Percentiles rank a stretch among this genome's conserved stretches.
Evolutionary conservation across 352 stramenopile species (phyloP).

Genomic region (Phytophthora megakarya): DNA sequence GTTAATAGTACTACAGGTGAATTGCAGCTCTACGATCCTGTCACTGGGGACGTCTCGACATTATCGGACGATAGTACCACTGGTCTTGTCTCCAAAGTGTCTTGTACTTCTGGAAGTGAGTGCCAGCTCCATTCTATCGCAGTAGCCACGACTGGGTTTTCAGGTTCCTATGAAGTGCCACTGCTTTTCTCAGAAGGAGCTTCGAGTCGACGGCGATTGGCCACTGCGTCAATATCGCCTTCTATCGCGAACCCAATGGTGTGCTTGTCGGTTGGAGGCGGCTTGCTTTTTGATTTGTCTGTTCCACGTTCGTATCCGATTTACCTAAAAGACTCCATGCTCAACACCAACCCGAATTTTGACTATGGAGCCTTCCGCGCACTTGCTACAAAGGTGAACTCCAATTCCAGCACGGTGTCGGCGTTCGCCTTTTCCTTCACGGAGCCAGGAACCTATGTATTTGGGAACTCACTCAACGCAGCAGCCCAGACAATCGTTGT

Average conservation of each 20-base stretch:
- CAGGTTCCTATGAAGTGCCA: slow-evolving; percentile 67
- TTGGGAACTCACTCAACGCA: slow-evolving; percentile 79
- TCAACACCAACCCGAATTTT: slow-evolving; percentile 94
- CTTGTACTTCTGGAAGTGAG: slow-evolving; percentile 30
- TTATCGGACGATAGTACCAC: slow-evolving; percentile 19
- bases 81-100: slow-evolving; percentile 62
- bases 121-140: slow-evolving; percentile 67
- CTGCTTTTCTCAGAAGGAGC: slow-evolving; percentile 4
- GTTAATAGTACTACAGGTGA: slow-evolving; percentile 59
- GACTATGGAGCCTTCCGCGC: slow-evolving; percentile 89
- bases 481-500: slow-evolving; percentile 77
- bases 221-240: slow-evolving; percentile 19
- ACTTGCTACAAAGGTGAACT: slow-evolving; percentile 64
- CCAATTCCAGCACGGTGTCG: slow-evolving; percentile 61
- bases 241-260: slow-evolving; percentile 88
- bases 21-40: slow-evolving; percentile 71
- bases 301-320: slow-evolving; percentile 82
- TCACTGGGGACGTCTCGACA: slow-evolving; percentile 31
- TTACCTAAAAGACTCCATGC: slow-evolving; percentile 94
- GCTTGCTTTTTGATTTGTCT: slow-evolving; percentile 91
- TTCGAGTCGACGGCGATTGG: slow-evolving; percentile 27
- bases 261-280: slow-evolving; percentile 79
- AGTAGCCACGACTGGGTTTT: slow-evolving; percentile 57
- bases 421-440: slow-evolving; percentile 91
- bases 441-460: slow-evolving; percentile 88